These are phyloP conservation scores for Pythium aphanidermatum DNA, from an alignment of 352 stramenopile species.

Conservation along the genomic window DNA sequence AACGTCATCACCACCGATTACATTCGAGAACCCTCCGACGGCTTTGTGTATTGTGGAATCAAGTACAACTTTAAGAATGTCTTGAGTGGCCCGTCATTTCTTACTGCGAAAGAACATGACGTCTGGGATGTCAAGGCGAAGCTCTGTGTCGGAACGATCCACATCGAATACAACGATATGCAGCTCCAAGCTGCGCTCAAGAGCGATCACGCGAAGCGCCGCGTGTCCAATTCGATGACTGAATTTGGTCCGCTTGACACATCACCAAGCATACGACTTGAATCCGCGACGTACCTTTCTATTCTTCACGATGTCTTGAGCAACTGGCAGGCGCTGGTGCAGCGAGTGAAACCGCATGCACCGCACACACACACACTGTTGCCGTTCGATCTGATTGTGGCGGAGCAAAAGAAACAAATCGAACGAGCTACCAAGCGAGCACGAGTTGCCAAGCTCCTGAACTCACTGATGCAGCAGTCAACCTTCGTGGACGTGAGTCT, in stretches of 20 bases:
- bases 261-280: constrained; percentile 9
- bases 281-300: constrained; percentile 36
- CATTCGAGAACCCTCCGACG: constrained; percentile 54
- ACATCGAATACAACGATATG: constrained; percentile 57
- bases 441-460: constrained; percentile 39
- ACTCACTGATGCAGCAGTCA: constrained; percentile 43
- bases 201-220: background rate
- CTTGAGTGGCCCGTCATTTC: background rate
- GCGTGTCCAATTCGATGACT: background rate
- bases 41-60: constrained; percentile 65
- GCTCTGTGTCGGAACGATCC: constrained; percentile 47
- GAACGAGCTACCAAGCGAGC: constrained; percentile 19
- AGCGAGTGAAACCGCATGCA: constrained; percentile 12
- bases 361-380: too few species aligned
- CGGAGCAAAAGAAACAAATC: constrained; percentile 8
- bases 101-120: constrained; percentile 9
- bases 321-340: constrained; percentile 36
- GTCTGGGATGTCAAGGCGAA: constrained; percentile 53
- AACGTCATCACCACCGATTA: constrained; percentile 60
- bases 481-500: constrained; percentile 47
- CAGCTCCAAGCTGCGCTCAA: constrained; percentile 24
- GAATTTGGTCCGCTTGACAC: too few species aligned
- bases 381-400: too few species aligned
- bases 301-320: constrained; percentile 40
- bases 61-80: constrained; percentile 43